Conservation (phyloP, 23 red algal species). For the Gracilaria domingensis region DNA sequence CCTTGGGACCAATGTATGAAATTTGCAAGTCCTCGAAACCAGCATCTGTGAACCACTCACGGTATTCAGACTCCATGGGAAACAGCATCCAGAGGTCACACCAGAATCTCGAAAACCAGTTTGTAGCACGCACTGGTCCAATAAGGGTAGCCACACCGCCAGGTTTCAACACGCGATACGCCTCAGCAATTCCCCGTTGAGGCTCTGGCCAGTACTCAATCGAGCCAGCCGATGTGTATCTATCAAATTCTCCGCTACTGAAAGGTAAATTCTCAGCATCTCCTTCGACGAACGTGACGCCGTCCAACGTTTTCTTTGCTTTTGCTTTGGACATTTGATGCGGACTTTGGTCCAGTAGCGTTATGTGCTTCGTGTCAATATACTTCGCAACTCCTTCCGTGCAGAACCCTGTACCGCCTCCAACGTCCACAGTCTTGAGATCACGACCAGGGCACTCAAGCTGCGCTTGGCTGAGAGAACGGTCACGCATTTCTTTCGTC, state of each 20-base stretch:
- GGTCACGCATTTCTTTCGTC: conserved; percentile 94
- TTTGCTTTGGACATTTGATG: conserved; percentile 95
- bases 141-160: conserved; percentile 93
- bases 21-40: conserved; percentile 89
- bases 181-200: conserved; percentile 92
- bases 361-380: conserved; percentile 80
- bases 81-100: conserved; percentile 99
- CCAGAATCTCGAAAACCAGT: conserved; percentile 94
- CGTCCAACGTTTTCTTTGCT: conserved; percentile 74
- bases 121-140: conserved; percentile 94
- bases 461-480: conserved; percentile 82
- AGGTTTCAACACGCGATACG: conserved; percentile 93
- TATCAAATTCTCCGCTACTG: conserved; percentile 73
- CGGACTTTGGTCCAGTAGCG: conserved; percentile 91
- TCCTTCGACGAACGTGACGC: conserved; percentile 92
- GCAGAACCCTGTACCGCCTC: conserved; percentile 95
- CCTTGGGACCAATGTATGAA: conserved; percentile 90
- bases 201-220: conserved; percentile 99
- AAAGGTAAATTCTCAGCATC: conserved; percentile 95
- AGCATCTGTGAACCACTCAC: conserved; percentile 86
- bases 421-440: conserved; percentile 85
- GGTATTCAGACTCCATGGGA: conserved; percentile 93
- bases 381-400: conserved; percentile 94
- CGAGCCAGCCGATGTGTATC: conserved; percentile 88
- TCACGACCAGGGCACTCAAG: conserved; percentile 76